Evolutionary conservation across 768 basidiomycete species (phyloP), one percentile per base, ranked within the genome.

Genomic region (Russula olivacea): DNA sequence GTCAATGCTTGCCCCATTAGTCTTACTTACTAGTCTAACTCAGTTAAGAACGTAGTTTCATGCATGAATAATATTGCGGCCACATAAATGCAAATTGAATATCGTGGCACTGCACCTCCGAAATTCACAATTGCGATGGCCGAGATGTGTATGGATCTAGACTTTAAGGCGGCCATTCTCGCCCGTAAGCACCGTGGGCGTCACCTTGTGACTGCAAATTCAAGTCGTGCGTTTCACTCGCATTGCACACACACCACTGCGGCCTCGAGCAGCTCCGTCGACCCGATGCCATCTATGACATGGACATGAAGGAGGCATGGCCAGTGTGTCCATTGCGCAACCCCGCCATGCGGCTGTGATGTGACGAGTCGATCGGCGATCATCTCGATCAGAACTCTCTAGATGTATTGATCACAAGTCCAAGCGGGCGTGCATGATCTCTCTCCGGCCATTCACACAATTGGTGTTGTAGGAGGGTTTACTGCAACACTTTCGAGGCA

Each of bases 361-460:
- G 56, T n/a, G 51, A 17, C 21, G 15, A 19, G 11, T 17, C 15
- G 56, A 57, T 62, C 61, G 55, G 21, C 30, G 52, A 63, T 63
- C 52, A 58, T 58, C 50, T 52, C 45, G 53, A 49, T 55, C n/a
- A 6, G 12, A 25, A 15, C 14, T 38, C 40, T 41, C n/a, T 28
- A 28, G 28, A 2, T 28, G 28, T n/a, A n/a, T 28, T 28, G 38
- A 59, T 58, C 28, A 28, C 47, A 58, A 19, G 28, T 28, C 23
- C 21, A 2, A 30, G 45, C 8, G 54, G 53, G 47, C 34, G 52
- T 10, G 5, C 41, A n/a, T 9, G 11, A 17, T 19, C 15, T 34
- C 10, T 34, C 34, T 50, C 21, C 5, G 19, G 2, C 28, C 38
- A 30, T 30, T 41, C 49, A 59, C 17, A 21, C 34, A 38, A n/a